Conservation (phyloP, 2,329 filamentous ascomycete genomes). For the Aspergillus persii region DNA sequence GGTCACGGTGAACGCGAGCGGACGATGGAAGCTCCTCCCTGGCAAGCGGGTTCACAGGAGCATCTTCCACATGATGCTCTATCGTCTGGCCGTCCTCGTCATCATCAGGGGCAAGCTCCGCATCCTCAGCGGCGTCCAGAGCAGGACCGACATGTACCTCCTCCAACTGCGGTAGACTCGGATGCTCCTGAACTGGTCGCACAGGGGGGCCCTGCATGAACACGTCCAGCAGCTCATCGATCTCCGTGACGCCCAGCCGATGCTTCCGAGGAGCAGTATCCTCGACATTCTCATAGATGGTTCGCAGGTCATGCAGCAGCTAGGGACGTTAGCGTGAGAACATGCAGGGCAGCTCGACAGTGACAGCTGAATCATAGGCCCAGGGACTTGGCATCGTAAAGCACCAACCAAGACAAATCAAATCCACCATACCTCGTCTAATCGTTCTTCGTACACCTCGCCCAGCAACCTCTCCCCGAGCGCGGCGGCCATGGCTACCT, state of each 20-base stretch:
- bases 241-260: constrained; percentile 43
- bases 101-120: background rate
- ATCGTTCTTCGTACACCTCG: constrained; percentile 49
- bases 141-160: constrained; percentile 4
- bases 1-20: constrained; percentile 15
- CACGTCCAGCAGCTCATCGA: constrained; percentile 46
- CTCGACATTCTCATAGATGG: constrained; percentile 20
- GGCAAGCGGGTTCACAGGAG: background rate
- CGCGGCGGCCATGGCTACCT: constrained; percentile 27
- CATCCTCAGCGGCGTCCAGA: constrained; percentile 9
- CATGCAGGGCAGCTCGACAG: background rate
- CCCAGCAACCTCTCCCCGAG: constrained; percentile 55
- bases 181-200: constrained; percentile 1
- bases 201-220: constrained; percentile 28
- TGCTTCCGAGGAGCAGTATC: constrained; percentile 9
- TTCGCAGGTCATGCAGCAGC: constrained; percentile 31
- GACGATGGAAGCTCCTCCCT: constrained; percentile 1
- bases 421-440: constrained; percentile 49
- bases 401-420: background rate
- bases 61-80: background rate
- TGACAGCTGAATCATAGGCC: too few relatives aligned
- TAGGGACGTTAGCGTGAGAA: constrained; percentile 9
- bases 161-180: constrained; percentile 3
- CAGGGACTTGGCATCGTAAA: too few relatives aligned
- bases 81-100: background rate